These are phyloP conservation scores for Exserohilum turcica DNA, from an alignment of 2,329 filamentous ascomycete species.

Conservation along the genomic window DNA sequence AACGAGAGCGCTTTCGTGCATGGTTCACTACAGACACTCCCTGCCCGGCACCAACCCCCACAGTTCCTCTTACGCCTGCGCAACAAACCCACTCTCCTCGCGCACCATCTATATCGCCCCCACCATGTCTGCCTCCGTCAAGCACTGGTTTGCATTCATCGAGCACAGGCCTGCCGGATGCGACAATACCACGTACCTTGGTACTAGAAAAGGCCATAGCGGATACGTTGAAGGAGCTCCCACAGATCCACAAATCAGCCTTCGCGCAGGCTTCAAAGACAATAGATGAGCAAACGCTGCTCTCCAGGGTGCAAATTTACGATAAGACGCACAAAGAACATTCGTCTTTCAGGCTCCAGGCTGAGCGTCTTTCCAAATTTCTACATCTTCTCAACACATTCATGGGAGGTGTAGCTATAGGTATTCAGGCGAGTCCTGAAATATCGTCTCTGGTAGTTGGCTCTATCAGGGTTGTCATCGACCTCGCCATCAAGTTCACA, in stretches of 20 bases:
- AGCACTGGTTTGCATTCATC: neutral
- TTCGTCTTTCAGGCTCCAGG: slow-evolving; percentile 23
- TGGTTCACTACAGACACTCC: slow-evolving; percentile 5
- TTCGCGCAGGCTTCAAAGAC: slow-evolving; percentile 15
- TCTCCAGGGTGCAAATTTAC: slow-evolving; percentile 8
- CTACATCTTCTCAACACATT: slow-evolving; percentile 25
- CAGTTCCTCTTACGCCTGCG: neutral
- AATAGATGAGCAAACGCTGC: slow-evolving; percentile 15
- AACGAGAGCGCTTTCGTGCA: slow-evolving; percentile 4
- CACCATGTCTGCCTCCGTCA: neutral
- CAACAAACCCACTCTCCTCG: slow-evolving; percentile 3
- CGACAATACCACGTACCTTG: neutral
- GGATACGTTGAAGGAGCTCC: slow-evolving; percentile 14
- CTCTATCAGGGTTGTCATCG: slow-evolving; percentile 22
- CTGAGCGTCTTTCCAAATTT: slow-evolving; percentile 23
- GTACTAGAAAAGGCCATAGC: slow-evolving; percentile 14
- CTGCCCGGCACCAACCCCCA: neutral
- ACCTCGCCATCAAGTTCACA: slow-evolving; percentile 24
- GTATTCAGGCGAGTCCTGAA: slow-evolving; percentile 22
- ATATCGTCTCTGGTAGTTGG: slow-evolving; percentile 27
- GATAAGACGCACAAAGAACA: slow-evolving; percentile 19
- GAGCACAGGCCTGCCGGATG: neutral
- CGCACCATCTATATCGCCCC: neutral
- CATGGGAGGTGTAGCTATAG: slow-evolving; percentile 25
- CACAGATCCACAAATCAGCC: slow-evolving; percentile 17